phyloP scores from a whole-genome alignment of 176 grass and related monocot species.

The Carex parvula region DNA sequence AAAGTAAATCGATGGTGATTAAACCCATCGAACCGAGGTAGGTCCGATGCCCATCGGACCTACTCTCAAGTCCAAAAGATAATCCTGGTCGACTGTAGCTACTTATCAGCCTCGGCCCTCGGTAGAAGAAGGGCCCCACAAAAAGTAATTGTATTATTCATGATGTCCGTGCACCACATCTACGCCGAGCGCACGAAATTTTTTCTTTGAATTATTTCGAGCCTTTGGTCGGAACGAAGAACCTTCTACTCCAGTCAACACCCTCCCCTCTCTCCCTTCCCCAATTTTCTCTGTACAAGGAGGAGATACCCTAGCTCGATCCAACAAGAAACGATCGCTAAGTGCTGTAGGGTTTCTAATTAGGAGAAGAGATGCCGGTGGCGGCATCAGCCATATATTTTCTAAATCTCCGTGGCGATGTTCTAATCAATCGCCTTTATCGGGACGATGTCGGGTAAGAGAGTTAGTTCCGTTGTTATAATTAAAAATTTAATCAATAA shows the following conservation, averaged over 20 bases:
- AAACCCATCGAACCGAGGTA: no score
- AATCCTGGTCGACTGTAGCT: no score
- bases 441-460: slow-evolving; percentile 86
- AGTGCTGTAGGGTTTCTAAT: slow-evolving; percentile 1
- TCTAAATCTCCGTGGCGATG: slow-evolving; percentile 87
- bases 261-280: no score
- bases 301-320: slow-evolving; percentile 1
- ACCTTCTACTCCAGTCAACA: slow-evolving; percentile 30
- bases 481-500: not conserved
- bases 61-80: no score
- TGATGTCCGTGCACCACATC: not conserved
- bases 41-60: no score
- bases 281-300: slow-evolving; percentile 14
- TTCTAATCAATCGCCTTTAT: slow-evolving; percentile 97
- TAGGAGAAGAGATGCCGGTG: slow-evolving; percentile 62
- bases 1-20: no score
- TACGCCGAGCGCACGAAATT: not conserved
- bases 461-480: not conserved
- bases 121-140: not conserved
- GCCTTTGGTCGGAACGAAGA: slow-evolving; percentile 14
- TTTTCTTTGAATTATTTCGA: not conserved
- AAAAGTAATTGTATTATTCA: not conserved
- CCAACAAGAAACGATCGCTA: not conserved
- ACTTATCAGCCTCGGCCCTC: not conserved
- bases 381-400: slow-evolving; percentile 93